phyloP scores from a whole-genome alignment of 2,329 filamentous ascomycete species.

The Spiromastix sp. region DNA sequence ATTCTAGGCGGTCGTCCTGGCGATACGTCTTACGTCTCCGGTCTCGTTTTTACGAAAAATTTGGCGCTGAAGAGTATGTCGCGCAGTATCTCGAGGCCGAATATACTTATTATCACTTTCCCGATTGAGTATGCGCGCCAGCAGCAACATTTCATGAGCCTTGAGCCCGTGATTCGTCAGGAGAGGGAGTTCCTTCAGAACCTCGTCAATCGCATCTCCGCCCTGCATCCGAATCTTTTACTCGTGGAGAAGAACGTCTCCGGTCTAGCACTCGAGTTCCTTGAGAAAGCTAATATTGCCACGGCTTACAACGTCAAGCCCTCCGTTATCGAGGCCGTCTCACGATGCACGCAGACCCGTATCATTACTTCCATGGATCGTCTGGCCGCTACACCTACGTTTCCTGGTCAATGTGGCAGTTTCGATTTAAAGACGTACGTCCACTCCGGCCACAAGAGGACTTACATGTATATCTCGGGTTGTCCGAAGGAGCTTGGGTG shows the following conservation, averaged over 20 bases:
- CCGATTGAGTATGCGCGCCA: constrained; percentile 93
- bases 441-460: constrained; percentile 75
- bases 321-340: constrained; percentile 89
- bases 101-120: constrained; percentile 88
- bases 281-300: constrained; percentile 80
- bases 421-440: constrained; percentile 97
- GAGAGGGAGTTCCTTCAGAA: constrained; percentile 89
- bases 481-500: constrained; percentile 85
- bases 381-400: constrained; percentile 63
- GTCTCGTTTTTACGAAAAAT: constrained; percentile 95
- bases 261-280: constrained; percentile 76
- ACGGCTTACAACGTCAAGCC: constrained; percentile 96
- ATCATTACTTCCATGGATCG: constrained; percentile 95
- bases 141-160: constrained; percentile 91
- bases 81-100: constrained; percentile 68
- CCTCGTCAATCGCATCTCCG: constrained; percentile 82
- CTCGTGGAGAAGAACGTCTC: constrained; percentile 91
- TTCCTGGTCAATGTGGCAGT: constrained; percentile 68
- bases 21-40: constrained; percentile 93
- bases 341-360: constrained; percentile 79
- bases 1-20: constrained; percentile 82
- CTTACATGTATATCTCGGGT: constrained; percentile 89
- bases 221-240: constrained; percentile 71
- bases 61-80: constrained; percentile 94
- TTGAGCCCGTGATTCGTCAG: constrained; percentile 92